phyloP scores from a whole-genome alignment of 176 grass and related monocot species.

The Oryza meridionalis region DNA sequence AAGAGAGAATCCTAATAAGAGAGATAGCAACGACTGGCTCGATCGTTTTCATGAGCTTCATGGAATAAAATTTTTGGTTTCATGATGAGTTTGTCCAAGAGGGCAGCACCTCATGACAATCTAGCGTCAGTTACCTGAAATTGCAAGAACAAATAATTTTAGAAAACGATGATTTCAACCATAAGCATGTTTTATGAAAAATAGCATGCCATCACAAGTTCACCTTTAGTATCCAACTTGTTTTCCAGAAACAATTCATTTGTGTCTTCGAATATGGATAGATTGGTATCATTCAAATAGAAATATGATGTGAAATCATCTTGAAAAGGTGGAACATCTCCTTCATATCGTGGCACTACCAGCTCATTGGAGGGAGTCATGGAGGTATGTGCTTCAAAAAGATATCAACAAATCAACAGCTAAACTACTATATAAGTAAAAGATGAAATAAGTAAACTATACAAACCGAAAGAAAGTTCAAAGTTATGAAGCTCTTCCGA shows the following conservation, averaged over 20 bases:
- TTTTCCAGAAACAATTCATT: conserved; percentile 44
- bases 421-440: not conserved
- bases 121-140: not conserved
- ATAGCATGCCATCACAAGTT: conserved; percentile 39
- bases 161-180: not conserved
- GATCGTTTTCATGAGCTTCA: not conserved
- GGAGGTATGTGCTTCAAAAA: conserved; percentile 33
- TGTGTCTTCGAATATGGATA: conserved; percentile 40
- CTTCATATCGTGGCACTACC: not conserved
- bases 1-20: not conserved
- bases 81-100: not conserved
- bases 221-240: conserved; percentile 30
- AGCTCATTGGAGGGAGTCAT: conserved; percentile 3
- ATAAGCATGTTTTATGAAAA: conserved; percentile 33
- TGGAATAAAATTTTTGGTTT: not conserved
- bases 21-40: not conserved
- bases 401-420: not conserved
- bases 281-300: conserved; percentile 38
- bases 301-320: conserved; percentile 53
- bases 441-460: not conserved
- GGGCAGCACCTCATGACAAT: not conserved
- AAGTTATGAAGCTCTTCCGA: conserved; percentile 15
- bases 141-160: not conserved
- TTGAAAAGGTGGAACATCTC: conserved; percentile 38
- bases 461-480: conserved; percentile 35